phyloP scores from a whole-genome alignment of 163 green algal genomes.

The Smithsoniella earleae region DNA sequence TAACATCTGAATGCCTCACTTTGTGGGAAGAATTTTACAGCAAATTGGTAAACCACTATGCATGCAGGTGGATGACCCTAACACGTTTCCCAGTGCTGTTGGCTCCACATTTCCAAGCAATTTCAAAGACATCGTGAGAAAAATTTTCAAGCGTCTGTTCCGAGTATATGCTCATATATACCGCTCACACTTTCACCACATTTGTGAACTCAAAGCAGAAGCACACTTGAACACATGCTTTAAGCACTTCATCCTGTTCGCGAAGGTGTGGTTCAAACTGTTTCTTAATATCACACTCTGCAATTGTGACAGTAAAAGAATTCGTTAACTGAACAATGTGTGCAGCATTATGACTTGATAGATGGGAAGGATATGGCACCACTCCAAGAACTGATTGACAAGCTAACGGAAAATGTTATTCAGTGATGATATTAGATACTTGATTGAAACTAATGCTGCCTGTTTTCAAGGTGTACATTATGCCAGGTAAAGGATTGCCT shows the following conservation, averaged over 20 bases:
- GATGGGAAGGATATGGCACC: constrained; percentile 86
- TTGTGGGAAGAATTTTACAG: too few relatives aligned
- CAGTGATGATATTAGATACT: neutral
- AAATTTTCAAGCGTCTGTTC: constrained; percentile 96
- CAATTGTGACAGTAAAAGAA: neutral
- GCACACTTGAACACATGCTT: constrained; percentile 99
- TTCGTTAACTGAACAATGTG: neutral
- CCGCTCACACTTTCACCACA: constrained; percentile 90
- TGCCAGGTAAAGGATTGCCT: neutral
- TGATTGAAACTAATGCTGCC: neutral
- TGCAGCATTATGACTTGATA: constrained; percentile 85
- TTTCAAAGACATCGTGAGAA: constrained; percentile 73
- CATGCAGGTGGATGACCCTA: constrained; percentile 80
- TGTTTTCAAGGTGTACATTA: neutral
- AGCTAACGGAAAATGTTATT: constrained; percentile 31
- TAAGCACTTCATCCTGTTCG: constrained; percentile 99
- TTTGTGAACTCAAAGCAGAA: constrained; percentile 49
- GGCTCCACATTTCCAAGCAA: constrained; percentile 75
- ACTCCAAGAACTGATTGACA: constrained; percentile 89
- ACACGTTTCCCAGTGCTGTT: constrained; percentile 80
- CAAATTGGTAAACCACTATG: too few relatives aligned
- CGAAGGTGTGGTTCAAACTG: constrained; percentile 44
- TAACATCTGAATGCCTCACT: too few relatives aligned
- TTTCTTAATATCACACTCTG: too few relatives aligned
- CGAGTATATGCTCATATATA: constrained; percentile 99